Evolutionary conservation across 163 green algal genomes (phyloP).

Genomic region (Volvox carteri): DNA sequence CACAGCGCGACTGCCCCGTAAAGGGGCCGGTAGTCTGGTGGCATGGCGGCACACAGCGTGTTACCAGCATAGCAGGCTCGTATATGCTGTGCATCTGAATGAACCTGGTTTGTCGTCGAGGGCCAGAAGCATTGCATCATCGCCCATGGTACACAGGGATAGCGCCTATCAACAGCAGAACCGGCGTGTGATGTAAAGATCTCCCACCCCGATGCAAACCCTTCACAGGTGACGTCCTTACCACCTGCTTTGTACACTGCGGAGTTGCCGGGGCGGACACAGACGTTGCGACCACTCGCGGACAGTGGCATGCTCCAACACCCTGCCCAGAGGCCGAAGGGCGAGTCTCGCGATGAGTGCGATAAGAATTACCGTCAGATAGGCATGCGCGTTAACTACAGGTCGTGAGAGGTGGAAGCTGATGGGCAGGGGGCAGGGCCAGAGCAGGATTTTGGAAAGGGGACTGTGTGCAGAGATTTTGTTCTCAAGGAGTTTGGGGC

Average conservation of each 20-base stretch:
- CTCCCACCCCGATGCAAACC: no score
- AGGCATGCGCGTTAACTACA: constrained; percentile 40
- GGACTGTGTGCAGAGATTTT: not conserved
- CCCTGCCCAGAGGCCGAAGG: constrained; percentile 34
- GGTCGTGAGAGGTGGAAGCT: constrained; percentile 5
- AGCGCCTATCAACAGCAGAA: no score
- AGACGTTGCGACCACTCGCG: not conserved
- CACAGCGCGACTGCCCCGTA: no score
- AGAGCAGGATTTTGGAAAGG: not conserved
- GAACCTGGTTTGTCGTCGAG: no score
- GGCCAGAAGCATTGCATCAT: no score
- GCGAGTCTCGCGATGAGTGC: constrained; percentile 16
- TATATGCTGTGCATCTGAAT: no score
- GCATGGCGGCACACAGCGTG: no score
- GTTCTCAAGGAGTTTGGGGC: not conserved
- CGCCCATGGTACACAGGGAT: no score
- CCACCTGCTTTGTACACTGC: constrained; percentile 2
- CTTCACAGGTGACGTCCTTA: not conserved
- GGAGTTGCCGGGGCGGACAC: not conserved
- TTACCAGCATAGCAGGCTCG: no score
- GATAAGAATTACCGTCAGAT: constrained; percentile 60
- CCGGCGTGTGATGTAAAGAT: no score
- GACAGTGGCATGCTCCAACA: constrained; percentile 39
- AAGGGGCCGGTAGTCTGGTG: no score
- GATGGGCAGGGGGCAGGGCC: not conserved